Evolutionary conservation across 352 stramenopile genomes (phyloP).

Genomic region (Phytopythium chamaehyphon): DNA sequence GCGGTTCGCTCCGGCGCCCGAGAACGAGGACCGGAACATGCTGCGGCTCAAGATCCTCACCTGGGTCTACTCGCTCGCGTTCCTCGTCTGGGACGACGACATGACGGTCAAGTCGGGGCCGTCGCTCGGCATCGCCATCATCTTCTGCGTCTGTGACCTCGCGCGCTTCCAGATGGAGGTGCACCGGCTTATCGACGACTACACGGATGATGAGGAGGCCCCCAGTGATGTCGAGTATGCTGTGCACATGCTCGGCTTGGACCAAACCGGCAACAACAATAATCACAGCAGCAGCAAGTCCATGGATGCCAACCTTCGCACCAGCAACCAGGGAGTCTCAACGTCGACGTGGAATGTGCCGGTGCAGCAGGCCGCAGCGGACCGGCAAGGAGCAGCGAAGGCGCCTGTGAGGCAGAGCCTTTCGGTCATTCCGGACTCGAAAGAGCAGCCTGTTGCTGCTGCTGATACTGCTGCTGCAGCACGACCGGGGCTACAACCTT

Average conservation of each 20-base stretch:
- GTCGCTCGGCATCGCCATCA: slow-evolving; percentile 56
- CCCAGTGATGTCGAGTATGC: slow-evolving; percentile 21
- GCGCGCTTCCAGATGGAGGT: slow-evolving; percentile 75
- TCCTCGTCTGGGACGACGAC: slow-evolving; percentile 66
- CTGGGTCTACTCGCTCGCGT: slow-evolving; percentile 53
- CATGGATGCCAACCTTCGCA: slow-evolving; percentile 6
- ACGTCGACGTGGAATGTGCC: neutral
- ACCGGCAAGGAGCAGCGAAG: neutral
- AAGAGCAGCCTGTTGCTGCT: neutral
- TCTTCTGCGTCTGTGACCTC: slow-evolving; percentile 68
- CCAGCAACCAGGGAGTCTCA: neutral
- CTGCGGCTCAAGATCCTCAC: slow-evolving; percentile 64
- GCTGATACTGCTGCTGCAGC: neutral
- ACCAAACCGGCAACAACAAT: neutral
- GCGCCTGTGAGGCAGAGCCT: neutral
- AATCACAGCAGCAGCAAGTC: neutral
- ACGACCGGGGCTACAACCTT: slow-evolving; percentile 1
- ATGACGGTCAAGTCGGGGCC: slow-evolving; percentile 71
- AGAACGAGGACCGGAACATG: slow-evolving; percentile 67
- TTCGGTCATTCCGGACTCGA: neutral
- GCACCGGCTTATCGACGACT: slow-evolving; percentile 56
- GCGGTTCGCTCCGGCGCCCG: slow-evolving; percentile 36
- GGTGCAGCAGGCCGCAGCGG: neutral
- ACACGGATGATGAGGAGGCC: slow-evolving; percentile 43
- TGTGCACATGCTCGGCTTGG: slow-evolving; percentile 7